These are phyloP conservation scores for Lentinula detonsa DNA, from an alignment of 768 basidiomycete species.

Conservation along the genomic window DNA sequence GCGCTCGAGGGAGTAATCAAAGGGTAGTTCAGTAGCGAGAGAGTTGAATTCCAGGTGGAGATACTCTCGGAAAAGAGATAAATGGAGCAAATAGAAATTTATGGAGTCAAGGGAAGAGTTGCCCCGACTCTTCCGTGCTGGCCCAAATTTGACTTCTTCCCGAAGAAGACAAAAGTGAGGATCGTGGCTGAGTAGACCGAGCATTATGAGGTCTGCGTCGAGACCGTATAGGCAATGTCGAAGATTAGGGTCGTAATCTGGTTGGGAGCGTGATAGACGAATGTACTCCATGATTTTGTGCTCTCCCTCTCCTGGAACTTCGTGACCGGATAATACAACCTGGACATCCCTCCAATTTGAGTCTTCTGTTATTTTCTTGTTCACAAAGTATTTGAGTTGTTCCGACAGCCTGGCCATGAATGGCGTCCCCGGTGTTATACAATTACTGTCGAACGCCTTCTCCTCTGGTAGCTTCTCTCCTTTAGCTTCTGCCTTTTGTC, in stretches of 20 bases:
- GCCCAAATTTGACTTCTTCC: conserved; percentile 98
- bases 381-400: conserved; percentile 92
- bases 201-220: conserved; percentile 98
- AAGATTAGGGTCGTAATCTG: conserved; percentile 92
- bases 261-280: conserved; percentile 88
- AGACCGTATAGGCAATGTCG: conserved; percentile 98
- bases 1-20: conserved; percentile 85
- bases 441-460: conserved; percentile 98
- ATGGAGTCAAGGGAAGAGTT: conserved; percentile 62
- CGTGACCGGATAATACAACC: conserved; percentile 94
- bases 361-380: conserved; percentile 98
- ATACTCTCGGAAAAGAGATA: conserved; percentile 94
- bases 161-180: conserved; percentile 97
- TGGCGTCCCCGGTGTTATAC: conserved; percentile 97
- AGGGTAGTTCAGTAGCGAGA: conserved; percentile 60
- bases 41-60: conserved; percentile 91
- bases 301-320: conserved; percentile 98
- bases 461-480: conserved; percentile 90
- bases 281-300: conserved; percentile 99
- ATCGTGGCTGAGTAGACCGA: conserved; percentile 94
- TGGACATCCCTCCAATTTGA: conserved; percentile 90
- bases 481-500: conserved; percentile 81
- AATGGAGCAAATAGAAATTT: conserved; percentile 92
- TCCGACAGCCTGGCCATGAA: conserved; percentile 94
- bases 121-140: conserved; percentile 65